Base-by-base conservation (phyloP, 345 rosid species). In the Aquilaria yunnanensis region DNA sequence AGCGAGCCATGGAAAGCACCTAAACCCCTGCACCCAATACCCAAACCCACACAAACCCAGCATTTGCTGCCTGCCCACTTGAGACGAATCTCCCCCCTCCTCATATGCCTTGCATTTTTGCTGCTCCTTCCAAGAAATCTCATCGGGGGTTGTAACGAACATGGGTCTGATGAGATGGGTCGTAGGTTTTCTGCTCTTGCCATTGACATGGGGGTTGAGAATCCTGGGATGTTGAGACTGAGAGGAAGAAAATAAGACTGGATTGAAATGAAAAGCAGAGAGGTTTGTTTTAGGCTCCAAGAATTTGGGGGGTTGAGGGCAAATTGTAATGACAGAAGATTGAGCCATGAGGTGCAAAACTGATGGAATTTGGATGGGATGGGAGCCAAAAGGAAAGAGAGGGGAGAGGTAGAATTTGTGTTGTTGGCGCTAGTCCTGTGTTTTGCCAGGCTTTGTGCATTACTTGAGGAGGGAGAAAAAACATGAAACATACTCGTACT, bases 1-100 rank as follows among this genome's bases (percentile, higher is more conserved):
- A 45, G 96, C 88, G 74, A 92, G 71, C 98, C 96, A 92, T 53
- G 98, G 96, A 71, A 92, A 92, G 78, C 96, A 85, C 78, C 98
- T 77, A 49, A 83, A 87, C 0, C 98, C 98, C 66, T 92, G 96
- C 31, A 85, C 71, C 89, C 96, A 89, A 53, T 89, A 92, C 56
- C 96, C 98, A 62, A 92, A 66, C 47, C 96, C 98, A 77, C 98
- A 87, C 77, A 87, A 52, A 66, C 56, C 74, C 51, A 72, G 47
- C 86, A 87, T 84, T 70, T 77, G 78, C 45, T 67, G 67, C 13
- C 77, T 58, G 68, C 90, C 92, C 70, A 71, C 62, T 61, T 53
- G 85, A 60, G 62, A 80, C 32, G 70, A 75, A 49, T 69, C 65
- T 47, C 65, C 72, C 52, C 34, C 63, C 47, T 61, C 80, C 59